phyloP scores from a whole-genome alignment of 2,329 filamentous ascomycete genomes.

The Clarireedia monteithiana region DNA sequence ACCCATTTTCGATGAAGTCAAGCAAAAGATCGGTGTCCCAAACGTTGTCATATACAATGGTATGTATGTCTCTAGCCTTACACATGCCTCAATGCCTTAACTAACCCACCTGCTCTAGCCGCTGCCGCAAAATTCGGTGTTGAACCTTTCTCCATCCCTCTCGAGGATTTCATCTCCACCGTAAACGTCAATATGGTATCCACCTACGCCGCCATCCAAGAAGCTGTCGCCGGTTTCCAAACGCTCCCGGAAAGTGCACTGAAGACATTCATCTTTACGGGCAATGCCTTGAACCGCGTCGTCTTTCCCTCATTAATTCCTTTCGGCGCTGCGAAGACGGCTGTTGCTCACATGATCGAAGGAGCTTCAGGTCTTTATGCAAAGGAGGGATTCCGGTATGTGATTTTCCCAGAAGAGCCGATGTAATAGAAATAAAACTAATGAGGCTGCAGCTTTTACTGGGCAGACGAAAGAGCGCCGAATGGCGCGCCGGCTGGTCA shows the following conservation, averaged over 20 bases:
- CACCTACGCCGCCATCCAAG: conserved; percentile 33
- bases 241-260: conserved; percentile 20
- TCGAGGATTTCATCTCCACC: conserved; percentile 27
- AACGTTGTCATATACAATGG: conserved; percentile 38
- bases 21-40: conserved; percentile 28
- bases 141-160: conserved; percentile 24
- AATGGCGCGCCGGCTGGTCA: conserved; percentile 30
- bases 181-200: conserved; percentile 33
- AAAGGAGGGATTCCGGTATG: conserved; percentile 30
- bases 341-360: conserved; percentile 29
- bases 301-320: conserved; percentile 28
- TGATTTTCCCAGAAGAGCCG: neutral
- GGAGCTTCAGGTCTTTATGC: conserved; percentile 30
- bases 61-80: conserved; percentile 19
- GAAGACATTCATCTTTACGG: conserved; percentile 39
- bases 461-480: conserved; percentile 39
- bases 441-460: conserved; percentile 37
- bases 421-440: neutral
- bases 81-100: neutral
- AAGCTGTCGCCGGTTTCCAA: conserved; percentile 30
- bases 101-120: neutral
- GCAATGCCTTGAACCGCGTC: conserved; percentile 33
- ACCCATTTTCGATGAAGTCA: conserved; percentile 33
- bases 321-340: conserved; percentile 35
- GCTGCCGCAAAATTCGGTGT: neutral